Evolutionary conservation across 1,284 basidiomycete genomes (phyloP).

Genomic region (Erythrobasidium hasegawianum): DNA sequence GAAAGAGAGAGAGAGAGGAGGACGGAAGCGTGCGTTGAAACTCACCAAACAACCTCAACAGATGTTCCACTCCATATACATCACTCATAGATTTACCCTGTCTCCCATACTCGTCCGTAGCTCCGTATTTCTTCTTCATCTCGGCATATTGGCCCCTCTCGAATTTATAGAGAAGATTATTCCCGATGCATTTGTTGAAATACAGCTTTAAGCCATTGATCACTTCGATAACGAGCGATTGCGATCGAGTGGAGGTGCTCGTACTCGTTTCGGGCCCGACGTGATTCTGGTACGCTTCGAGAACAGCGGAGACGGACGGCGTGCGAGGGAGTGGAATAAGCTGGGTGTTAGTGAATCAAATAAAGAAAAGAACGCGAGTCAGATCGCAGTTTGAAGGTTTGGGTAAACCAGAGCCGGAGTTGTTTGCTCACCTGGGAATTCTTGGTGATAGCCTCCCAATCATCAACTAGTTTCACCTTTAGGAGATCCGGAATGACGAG

Average conservation of each 20-base stretch:
- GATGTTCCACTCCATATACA: conserved; percentile 94
- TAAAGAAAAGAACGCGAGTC: too few relatives aligned
- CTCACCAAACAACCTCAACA: conserved; percentile 85
- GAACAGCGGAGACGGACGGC: conserved; percentile 72
- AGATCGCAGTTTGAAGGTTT: too few relatives aligned
- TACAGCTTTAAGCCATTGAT: conserved; percentile 85
- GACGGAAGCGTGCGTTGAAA: too few relatives aligned
- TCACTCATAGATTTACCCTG: conserved; percentile 80
- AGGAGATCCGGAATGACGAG: conserved; percentile 81
- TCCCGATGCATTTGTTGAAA: conserved; percentile 85
- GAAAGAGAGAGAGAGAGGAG: too few relatives aligned
- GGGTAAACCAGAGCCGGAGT: too few relatives aligned
- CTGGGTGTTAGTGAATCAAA: too few relatives aligned
- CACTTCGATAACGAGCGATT: conserved; percentile 66
- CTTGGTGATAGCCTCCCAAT: conserved; percentile 97
- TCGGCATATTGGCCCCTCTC: conserved; percentile 89
- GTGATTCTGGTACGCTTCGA: conserved; percentile 69
- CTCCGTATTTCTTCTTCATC: conserved; percentile 68
- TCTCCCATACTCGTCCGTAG: conserved; percentile 56
- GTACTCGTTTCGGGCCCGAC: not conserved
- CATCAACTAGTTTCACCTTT: conserved; percentile 87
- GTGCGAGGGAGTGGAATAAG: conserved; percentile 78
- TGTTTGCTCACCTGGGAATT: conserved; percentile 73
- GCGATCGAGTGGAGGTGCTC: conserved; percentile 49
- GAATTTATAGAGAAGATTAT: conserved; percentile 88